These are phyloP conservation scores for Tolypocladium amazonense DNA, from an alignment of 2,329 filamentous ascomycete genomes.

Conservation along the genomic window DNA sequence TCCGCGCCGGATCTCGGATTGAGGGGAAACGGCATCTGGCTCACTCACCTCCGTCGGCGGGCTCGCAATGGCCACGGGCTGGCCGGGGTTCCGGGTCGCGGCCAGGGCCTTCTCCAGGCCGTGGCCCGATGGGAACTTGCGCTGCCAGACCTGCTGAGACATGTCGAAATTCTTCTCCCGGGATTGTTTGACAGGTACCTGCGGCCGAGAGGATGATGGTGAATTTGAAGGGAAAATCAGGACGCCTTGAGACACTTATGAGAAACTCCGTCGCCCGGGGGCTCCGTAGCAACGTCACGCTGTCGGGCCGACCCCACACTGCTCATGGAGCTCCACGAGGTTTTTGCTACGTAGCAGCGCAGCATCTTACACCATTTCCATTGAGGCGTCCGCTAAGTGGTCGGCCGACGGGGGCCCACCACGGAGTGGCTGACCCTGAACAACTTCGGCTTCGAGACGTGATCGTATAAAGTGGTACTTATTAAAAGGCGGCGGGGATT, in stretches of 20 bases:
- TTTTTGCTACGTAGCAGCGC: neutral
- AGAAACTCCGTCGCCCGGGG: neutral
- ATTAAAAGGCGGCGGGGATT: too few species aligned
- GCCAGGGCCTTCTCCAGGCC: constrained; percentile 14
- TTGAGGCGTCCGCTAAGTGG: neutral
- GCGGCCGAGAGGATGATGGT: neutral
- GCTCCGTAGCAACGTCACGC: neutral
- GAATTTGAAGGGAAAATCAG: neutral
- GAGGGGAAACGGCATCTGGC: neutral
- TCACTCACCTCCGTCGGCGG: constrained; percentile 8
- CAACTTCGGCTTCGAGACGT: too few species aligned
- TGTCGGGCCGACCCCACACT: neutral
- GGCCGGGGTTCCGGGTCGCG: constrained; percentile 9
- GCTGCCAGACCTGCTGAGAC: constrained; percentile 16
- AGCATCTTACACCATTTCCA: neutral
- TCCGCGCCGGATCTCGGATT: neutral
- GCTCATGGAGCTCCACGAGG: neutral
- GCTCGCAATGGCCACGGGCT: constrained; percentile 3
- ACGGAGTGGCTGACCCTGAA: too few species aligned
- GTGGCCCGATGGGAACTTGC: constrained; percentile 13
- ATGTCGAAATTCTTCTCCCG: constrained; percentile 18
- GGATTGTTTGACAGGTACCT: neutral
- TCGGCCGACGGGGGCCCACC: too few species aligned
- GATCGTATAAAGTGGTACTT: too few species aligned
- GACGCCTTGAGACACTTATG: neutral